These are phyloP conservation scores for Microcera coccophila DNA, from an alignment of 2,329 filamentous ascomycete species.

Conservation along the genomic window DNA sequence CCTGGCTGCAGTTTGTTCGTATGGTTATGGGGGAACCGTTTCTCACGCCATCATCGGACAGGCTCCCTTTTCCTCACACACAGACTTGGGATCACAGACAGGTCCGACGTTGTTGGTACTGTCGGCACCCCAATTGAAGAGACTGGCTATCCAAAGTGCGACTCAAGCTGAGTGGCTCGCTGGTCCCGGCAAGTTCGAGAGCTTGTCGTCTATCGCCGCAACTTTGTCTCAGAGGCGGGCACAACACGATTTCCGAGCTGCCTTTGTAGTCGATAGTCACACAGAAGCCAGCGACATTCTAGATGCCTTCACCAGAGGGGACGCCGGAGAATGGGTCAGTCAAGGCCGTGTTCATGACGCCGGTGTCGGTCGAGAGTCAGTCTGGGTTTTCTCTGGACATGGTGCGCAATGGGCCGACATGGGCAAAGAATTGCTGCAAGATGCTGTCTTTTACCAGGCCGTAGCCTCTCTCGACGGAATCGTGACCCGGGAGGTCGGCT, in stretches of 20 bases:
- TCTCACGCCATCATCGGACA: slow-evolving; percentile 7
- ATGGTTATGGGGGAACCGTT: slow-evolving; percentile 10
- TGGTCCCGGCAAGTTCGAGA: not conserved
- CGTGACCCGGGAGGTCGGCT: too few species aligned
- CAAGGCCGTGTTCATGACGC: not conserved
- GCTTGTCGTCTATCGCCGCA: not conserved
- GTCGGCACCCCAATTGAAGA: not conserved
- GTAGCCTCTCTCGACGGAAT: too few species aligned
- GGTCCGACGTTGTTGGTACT: not conserved
- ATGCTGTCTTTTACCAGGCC: too few species aligned
- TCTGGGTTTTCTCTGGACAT: slow-evolving; percentile 4
- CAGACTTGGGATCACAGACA: not conserved
- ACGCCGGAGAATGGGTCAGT: not conserved
- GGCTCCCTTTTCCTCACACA: not conserved
- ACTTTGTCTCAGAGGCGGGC: not conserved
- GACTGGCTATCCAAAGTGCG: not conserved
- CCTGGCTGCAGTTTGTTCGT: slow-evolving; percentile 6
- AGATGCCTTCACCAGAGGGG: not conserved
- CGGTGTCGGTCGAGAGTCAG: not conserved
- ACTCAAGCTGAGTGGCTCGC: not conserved
- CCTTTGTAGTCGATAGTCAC: not conserved
- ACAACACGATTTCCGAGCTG: not conserved
- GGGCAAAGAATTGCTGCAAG: slow-evolving; percentile 4
- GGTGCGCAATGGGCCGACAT: slow-evolving; percentile 2
- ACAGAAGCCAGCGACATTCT: not conserved